These are phyloP conservation scores for Phytophthora cajani DNA, from an alignment of 352 stramenopile genomes.

Conservation along the genomic window DNA sequence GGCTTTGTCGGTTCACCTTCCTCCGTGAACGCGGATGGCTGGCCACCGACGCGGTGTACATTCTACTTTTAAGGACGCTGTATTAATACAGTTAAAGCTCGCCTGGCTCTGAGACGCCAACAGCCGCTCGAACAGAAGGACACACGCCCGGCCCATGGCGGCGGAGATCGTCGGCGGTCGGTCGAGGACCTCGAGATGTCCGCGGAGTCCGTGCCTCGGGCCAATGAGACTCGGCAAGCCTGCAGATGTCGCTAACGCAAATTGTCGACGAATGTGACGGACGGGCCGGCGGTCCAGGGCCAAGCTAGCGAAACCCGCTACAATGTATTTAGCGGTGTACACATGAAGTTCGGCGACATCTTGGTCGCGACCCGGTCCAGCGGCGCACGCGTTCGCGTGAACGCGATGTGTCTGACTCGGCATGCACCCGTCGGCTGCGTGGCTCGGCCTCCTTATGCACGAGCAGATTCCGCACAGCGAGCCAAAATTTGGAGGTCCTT, in stretches of 20 bases:
- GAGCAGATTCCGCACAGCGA: constrained; percentile 17
- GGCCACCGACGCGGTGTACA: not conserved
- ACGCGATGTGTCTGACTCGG: not conserved
- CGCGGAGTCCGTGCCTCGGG: constrained; percentile 22
- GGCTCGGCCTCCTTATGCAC: constrained; percentile 21
- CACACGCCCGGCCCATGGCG: constrained; percentile 12
- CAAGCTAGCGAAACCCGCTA: constrained; percentile 18
- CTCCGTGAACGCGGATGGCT: constrained; percentile 1
- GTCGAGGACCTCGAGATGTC: not conserved
- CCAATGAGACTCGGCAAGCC: constrained; percentile 11
- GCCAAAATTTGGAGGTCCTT: constrained; percentile 8
- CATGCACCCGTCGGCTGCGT: not conserved
- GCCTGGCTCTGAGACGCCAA: constrained; percentile 13
- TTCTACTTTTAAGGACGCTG: not conserved
- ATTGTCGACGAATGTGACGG: constrained; percentile 27
- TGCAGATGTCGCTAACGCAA: constrained; percentile 23
- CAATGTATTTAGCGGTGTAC: no score
- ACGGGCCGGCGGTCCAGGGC: constrained; percentile 12
- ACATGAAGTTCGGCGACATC: constrained; percentile 19
- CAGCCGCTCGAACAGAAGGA: constrained; percentile 25
- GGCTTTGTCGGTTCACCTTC: constrained; percentile 11
- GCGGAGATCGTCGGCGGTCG: no score
- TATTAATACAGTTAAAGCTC: constrained; percentile 20
- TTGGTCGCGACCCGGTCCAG: not conserved
- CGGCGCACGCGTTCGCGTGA: not conserved